phyloP scores from a whole-genome alignment of 2,329 filamentous ascomycete genomes.

The Cytospora chrysosperma region DNA sequence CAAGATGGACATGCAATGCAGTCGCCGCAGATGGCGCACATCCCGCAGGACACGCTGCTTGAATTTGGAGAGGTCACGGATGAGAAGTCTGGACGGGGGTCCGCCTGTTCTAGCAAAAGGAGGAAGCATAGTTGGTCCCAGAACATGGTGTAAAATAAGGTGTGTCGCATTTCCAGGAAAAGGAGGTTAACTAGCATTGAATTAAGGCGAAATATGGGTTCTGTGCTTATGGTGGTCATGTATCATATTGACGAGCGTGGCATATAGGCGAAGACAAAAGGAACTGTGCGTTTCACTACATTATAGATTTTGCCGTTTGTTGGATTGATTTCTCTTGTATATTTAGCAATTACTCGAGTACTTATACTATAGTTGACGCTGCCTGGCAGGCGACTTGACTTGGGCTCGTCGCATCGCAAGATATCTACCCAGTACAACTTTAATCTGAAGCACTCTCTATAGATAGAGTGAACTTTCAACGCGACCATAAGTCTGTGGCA shows the following conservation, averaged over 20 bases:
- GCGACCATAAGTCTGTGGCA: no score
- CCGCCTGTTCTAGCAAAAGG: neutral
- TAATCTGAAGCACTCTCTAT: no score
- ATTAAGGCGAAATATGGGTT: neutral
- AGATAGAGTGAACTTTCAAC: no score
- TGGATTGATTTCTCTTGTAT: neutral
- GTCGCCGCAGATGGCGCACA: conserved; percentile 6
- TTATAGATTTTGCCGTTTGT: no score
- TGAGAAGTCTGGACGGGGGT: neutral
- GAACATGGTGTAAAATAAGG: neutral
- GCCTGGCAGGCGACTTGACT: no score
- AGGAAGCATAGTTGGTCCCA: neutral
- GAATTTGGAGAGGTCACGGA: neutral
- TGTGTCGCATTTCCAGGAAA: neutral
- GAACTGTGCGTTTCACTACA: neutral
- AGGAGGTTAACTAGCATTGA: neutral
- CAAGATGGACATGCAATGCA: neutral
- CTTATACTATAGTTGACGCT: no score
- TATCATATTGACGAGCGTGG: neutral
- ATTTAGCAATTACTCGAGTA: neutral
- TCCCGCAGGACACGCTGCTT: neutral
- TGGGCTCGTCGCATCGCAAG: no score
- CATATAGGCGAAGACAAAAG: neutral
- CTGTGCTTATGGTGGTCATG: neutral
- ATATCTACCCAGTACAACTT: no score